These are phyloP conservation scores for Sophora flavescens DNA, from an alignment of 306 rosid species.

Conservation along the genomic window DNA sequence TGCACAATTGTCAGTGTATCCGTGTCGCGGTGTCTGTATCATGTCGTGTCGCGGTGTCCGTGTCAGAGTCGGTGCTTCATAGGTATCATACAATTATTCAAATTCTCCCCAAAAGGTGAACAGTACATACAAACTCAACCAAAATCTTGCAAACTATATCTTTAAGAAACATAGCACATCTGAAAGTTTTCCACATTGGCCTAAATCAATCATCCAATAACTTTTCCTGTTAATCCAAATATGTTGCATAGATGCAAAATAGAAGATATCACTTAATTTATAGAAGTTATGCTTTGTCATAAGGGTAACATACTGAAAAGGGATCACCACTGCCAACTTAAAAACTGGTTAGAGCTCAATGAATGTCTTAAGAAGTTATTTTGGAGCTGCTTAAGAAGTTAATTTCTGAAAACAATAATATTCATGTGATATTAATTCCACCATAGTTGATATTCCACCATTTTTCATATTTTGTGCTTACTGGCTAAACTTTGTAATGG, in stretches of 20 bases:
- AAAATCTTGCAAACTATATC: conserved; percentile 13
- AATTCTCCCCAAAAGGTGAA: conserved; percentile 9
- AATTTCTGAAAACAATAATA: conserved; percentile 39
- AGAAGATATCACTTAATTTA: too few species aligned
- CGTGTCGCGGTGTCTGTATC: too few species aligned
- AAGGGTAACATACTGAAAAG: conserved; percentile 2
- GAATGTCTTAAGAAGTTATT: conserved; percentile 15
- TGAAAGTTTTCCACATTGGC: not conserved
- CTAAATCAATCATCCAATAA: not conserved
- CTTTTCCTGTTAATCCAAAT: too few species aligned
- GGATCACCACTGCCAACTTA: conserved; percentile 8
- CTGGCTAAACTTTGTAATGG: conserved; percentile 35
- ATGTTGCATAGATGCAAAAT: not conserved
- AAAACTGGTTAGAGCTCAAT: conserved; percentile 33
- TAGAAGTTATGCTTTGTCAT: not conserved
- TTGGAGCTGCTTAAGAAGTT: conserved; percentile 34
- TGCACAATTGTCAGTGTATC: not conserved
- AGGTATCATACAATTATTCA: conserved; percentile 19
- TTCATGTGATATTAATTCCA: conserved; percentile 18
- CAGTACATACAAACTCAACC: conserved; percentile 8
- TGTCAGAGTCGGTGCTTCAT: too few species aligned
- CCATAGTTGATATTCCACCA: conserved; percentile 35
- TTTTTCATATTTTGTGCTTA: conserved; percentile 43
- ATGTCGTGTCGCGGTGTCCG: too few species aligned
- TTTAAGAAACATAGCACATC: not conserved